Conservation (phyloP, 371 early-diverging fungal species). For the Syncephalastrum monosporum region DNA sequence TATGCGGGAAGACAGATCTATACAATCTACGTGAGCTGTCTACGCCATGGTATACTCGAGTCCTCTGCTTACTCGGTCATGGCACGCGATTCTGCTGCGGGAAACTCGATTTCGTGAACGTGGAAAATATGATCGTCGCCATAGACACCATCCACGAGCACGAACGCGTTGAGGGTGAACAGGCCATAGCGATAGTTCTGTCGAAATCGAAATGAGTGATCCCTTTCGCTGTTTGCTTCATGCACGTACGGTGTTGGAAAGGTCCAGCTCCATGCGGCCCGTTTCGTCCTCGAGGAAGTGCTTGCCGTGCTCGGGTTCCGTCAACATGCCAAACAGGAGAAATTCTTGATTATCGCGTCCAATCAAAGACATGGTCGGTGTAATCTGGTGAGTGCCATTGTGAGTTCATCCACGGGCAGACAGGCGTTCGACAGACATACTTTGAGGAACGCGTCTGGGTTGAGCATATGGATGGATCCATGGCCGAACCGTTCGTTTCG, state of each 20-base stretch:
- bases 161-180: conserved; percentile 83
- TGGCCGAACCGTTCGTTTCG: conserved; percentile 80
- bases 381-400: conserved; percentile 50
- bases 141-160: conserved; percentile 78
- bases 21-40: no score
- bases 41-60: no score
- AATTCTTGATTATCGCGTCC: conserved; percentile 74
- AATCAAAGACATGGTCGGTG: conserved; percentile 78
- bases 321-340: conserved; percentile 86
- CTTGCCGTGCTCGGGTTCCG: conserved; percentile 80
- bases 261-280: conserved; percentile 69
- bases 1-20: conserved; percentile 48
- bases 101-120: conserved; percentile 71
- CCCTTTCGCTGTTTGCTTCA: neutral
- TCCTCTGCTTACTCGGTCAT: conserved; percentile 52
- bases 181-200: conserved; percentile 65
- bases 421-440: conserved; percentile 18
- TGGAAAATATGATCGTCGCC: conserved; percentile 68
- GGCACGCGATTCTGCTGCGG: conserved; percentile 71
- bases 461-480: conserved; percentile 48
- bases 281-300: conserved; percentile 85
- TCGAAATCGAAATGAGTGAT: neutral
- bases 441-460: conserved; percentile 33
- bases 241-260: conserved; percentile 41
- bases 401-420: neutral